A percentile compares a stretch with the other conserved stretches of the same genome.
phyloP scores from a whole-genome alignment of 257 asterid species.

The Capsicum chinense region DNA sequence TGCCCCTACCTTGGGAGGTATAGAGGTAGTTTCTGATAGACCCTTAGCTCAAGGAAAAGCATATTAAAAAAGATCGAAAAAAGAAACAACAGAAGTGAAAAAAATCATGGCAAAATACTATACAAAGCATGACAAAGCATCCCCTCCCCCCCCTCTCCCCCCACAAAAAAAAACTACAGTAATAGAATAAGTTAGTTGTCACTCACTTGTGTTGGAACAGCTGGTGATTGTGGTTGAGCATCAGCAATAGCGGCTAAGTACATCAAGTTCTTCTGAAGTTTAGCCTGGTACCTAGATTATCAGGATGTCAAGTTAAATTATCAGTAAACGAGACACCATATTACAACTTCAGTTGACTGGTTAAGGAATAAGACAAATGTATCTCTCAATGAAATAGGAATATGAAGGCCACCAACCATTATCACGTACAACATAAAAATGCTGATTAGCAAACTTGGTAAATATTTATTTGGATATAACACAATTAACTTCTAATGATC shows the following conservation, averaged over 20 bases:
- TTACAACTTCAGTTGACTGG: not conserved
- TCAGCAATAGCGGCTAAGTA: slow-evolving; percentile 97
- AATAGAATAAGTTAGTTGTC: slow-evolving; percentile 3
- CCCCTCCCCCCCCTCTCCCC: no score
- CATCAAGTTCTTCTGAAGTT: slow-evolving; percentile 90
- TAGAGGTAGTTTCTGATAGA: no score
- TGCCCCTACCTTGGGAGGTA: no score
- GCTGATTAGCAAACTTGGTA: not conserved
- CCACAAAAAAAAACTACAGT: no score
- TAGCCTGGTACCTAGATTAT: slow-evolving; percentile 76
- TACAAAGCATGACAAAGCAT: no score
- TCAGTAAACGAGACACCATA: not conserved
- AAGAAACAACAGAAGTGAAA: no score
- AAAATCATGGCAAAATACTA: no score
- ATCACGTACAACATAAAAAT: not conserved
- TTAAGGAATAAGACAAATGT: not conserved
- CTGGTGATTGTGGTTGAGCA: slow-evolving; percentile 86
- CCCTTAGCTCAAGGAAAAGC: no score
- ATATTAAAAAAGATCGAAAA: no score
- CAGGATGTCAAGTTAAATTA: not conserved
- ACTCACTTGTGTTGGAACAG: slow-evolving; percentile 71
- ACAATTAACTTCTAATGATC: not conserved
- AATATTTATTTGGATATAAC: not conserved
- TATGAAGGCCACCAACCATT: not conserved
- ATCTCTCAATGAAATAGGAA: not conserved